Evolutionary conservation across 371 early-diverging fungal genomes (phyloP), one percentile per base, ranked within the genome.

Genomic region (Rhizopus arrhizus): DNA sequence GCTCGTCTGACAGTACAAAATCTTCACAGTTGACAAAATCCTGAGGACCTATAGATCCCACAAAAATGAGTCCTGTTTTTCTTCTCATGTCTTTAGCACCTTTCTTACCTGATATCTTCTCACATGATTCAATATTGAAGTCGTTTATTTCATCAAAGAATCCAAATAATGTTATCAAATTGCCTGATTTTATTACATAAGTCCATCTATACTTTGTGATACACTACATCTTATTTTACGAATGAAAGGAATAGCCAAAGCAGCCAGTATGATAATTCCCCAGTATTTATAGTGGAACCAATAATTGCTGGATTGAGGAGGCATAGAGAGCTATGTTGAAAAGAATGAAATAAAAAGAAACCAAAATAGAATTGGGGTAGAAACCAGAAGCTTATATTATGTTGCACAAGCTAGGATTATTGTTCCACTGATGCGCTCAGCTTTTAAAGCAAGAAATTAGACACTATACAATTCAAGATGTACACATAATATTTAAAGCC

Each of bases 21-120:
- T 79, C 74, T 49, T 79, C 80, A 48, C 80, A 79, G 16, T 64
- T 46, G 12, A 36, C 54, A 28, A 73, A 73, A 28, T 67, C 68
- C 0, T 4, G 29, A 15, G 76, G 65, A 7, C 70, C 76, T 75
- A 12, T 5, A 3, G 4, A 13, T 33, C 5, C 15, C 22, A 22
- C 1, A 22, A 22, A 22, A 51, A 57, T 9, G 38, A 31, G n/a
- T 53, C 15, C 15, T 13, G 15, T 35, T 36, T 38, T 15, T 34
- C 36, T 52, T 53, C 40, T 16, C n/a, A 13, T 29, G 35, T 5
- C 10, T 8, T 29, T 8, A 29, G 10, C 29, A 8, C 11, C 5
- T 22, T 12, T 16, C 4, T 59, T 60, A 68, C 68, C 68, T 41
- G 56, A 40, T 38, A 68, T 49, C 42, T 68, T 68, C 11, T 52